Evolutionary conservation across 1,284 basidiomycete genomes (phyloP).

Genomic region (Pseudozyma tsukubaensis): DNA sequence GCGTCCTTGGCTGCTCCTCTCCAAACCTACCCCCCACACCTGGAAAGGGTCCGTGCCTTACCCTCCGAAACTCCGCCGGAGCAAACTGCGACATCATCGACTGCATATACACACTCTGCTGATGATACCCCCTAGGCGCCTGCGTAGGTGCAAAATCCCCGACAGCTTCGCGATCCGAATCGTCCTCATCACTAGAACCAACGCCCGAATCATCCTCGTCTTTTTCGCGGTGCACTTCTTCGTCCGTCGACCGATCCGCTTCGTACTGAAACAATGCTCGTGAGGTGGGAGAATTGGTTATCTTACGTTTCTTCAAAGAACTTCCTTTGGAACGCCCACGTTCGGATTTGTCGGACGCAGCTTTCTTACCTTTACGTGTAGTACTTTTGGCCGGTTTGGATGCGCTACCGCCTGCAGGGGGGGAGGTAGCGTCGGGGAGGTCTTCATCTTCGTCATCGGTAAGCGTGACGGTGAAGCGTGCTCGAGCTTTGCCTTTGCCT

Average conservation of each 20-base stretch:
- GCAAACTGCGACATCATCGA: conserved; percentile 59
- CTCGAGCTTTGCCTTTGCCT: background rate
- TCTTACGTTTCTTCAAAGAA: conserved; percentile 42
- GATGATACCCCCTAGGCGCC: conserved; percentile 75
- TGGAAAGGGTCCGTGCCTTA: conserved; percentile 45
- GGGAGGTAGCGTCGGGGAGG: background rate
- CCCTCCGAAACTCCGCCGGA: conserved; percentile 41
- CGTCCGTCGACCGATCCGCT: conserved; percentile 82
- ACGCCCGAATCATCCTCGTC: conserved; percentile 72
- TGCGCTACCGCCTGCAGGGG: background rate
- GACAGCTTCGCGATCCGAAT: conserved; percentile 75
- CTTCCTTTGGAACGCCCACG: background rate
- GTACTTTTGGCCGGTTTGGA: background rate
- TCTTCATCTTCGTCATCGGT: conserved; percentile 15
- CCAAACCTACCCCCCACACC: conserved; percentile 51
- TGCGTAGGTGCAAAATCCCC: conserved; percentile 77
- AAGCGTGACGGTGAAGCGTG: conserved; percentile 7
- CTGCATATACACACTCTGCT: conserved; percentile 63
- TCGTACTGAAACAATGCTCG: conserved; percentile 74
- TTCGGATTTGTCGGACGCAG: background rate
- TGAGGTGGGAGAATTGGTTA: conserved; percentile 66
- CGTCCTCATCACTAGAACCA: conserved; percentile 73
- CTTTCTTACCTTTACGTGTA: conserved; percentile 30
- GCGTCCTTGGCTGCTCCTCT: conserved; percentile 18
- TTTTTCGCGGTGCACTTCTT: conserved; percentile 72